Base-by-base conservation (phyloP, 805 yeast species). In the Candida broadrunensis region DNA sequence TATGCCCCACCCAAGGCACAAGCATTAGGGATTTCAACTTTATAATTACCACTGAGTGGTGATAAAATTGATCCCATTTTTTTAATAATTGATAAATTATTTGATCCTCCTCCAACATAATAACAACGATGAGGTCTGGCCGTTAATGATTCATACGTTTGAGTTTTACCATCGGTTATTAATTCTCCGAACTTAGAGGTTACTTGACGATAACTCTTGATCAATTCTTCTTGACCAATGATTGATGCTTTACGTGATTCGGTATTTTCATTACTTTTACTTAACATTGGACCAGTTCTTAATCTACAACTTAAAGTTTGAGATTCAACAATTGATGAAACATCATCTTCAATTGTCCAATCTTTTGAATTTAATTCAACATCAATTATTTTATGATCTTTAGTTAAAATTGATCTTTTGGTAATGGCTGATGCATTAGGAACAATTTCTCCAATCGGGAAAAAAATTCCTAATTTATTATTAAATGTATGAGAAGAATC, bases 1-100 rank as follows among this genome's bases (percentile, higher is more conserved):
- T 75, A 86, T 32, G 95, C 91, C 3, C 96, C 96, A 19, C 97
- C 97, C 26, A 87, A 61, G 0, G 96, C 97, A 72, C 97, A 89
- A 1, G 96, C 93, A 62, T 89, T 89, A 6, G 91, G 80, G 35
- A 87, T 77, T 52, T 86, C 89, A 29, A 85, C 81, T 44, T 79
- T 77, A 57, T 63, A 86, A 46, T 84, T 80, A 1, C 90, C 93
- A 25, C 67, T 57, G 1, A 70, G 62, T 0, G 86, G 80, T 4
- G 89, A 90, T 26, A 89, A 61, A 6, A 89, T 80, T 11, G 81
- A 68, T 9, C 89, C 80, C 69, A 86, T 83, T 48, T 78, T 83
- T 16, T 64, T 60, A 24, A 88, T 81, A 38, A 89, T 83, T 20
- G 88, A 76, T 16, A 56, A 47, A 58, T 90, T 89, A 35, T 78